Percentiles rank a stretch among this genome's conserved stretches.
phyloP scores from a whole-genome alignment of 1,284 basidiomycete species.

The Inonotus hispidus region DNA sequence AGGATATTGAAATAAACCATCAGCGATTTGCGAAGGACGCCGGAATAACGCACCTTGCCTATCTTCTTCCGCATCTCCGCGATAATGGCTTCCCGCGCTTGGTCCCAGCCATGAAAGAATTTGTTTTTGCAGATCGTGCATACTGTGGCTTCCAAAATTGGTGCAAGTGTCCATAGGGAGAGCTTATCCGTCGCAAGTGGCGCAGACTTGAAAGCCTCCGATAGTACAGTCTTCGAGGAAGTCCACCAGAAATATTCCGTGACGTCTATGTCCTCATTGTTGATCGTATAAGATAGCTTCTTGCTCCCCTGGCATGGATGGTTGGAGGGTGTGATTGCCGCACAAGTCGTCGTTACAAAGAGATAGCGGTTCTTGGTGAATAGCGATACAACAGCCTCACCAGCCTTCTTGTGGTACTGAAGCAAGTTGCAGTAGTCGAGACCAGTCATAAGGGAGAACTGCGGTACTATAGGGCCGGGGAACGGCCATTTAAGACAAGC shows the following conservation, averaged over 20 bases:
- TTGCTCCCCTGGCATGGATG: not conserved
- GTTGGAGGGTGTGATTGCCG: not conserved
- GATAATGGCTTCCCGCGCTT: not conserved
- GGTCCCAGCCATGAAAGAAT: not conserved
- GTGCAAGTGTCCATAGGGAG: not conserved
- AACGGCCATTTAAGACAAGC: constrained; percentile 3
- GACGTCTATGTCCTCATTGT: not conserved
- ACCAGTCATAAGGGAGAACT: not conserved
- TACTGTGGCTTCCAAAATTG: not conserved
- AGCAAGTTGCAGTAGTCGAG: constrained; percentile 3
- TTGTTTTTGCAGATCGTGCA: not conserved
- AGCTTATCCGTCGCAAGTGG: not conserved
- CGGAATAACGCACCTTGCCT: not conserved
- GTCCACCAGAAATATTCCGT: not conserved
- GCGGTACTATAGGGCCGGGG: constrained; percentile 1
- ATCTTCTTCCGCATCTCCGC: not conserved
- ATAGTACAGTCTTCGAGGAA: not conserved
- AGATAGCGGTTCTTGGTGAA: not conserved
- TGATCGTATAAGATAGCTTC: not conserved
- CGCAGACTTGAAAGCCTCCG: not conserved
- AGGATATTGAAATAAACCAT: not conserved
- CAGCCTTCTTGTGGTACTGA: constrained; percentile 1
- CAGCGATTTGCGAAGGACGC: not conserved
- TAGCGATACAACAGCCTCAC: not conserved
- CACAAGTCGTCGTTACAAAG: not conserved